Evolutionary conservation across 1,139 yeast genomes (phyloP).

Genomic region (Suhomyces maxii): DNA sequence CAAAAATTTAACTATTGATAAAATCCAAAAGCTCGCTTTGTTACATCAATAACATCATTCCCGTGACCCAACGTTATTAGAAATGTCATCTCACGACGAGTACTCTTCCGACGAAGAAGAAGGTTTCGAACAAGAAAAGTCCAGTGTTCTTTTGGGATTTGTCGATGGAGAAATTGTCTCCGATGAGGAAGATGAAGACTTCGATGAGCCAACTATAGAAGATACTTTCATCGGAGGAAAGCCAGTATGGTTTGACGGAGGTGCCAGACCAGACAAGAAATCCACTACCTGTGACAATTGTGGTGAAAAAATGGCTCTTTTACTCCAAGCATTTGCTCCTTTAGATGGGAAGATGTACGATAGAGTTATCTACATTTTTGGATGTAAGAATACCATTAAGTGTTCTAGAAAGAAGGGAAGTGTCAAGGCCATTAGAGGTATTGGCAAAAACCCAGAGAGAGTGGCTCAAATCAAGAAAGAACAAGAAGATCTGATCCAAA

Average conservation of each 20-base stretch:
- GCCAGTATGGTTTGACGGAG: constrained; percentile 59
- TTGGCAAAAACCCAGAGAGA: constrained; percentile 56
- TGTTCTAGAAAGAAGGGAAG: constrained; percentile 74
- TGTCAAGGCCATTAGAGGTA: constrained; percentile 72
- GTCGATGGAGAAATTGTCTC: constrained; percentile 51
- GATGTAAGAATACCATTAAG: constrained; percentile 54
- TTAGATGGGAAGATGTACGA: constrained; percentile 72
- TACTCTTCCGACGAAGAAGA: constrained; percentile 48
- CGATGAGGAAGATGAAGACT: constrained; percentile 10
- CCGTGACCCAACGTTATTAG: neutral
- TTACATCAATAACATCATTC: neutral
- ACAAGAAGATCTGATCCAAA: constrained; percentile 34
- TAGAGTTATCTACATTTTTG: constrained; percentile 76
- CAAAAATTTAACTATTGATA: neutral
- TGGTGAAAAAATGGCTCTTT: constrained; percentile 56
- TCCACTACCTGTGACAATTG: constrained; percentile 67
- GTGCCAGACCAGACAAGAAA: constrained; percentile 54
- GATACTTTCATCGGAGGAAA: constrained; percentile 82
- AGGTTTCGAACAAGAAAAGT: constrained; percentile 20
- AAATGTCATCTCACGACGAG: constrained; percentile 36
- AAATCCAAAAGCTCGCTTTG: too few species aligned
- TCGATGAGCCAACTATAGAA: constrained; percentile 51
- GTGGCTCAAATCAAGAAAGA: constrained; percentile 42
- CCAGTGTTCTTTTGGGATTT: constrained; percentile 57
- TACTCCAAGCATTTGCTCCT: constrained; percentile 81